Percentiles rank a stretch among this genome's conserved stretches.
Evolutionary conservation across 1,139 yeast species (phyloP).

Genomic region (Magnusiomyces paraingens): DNA sequence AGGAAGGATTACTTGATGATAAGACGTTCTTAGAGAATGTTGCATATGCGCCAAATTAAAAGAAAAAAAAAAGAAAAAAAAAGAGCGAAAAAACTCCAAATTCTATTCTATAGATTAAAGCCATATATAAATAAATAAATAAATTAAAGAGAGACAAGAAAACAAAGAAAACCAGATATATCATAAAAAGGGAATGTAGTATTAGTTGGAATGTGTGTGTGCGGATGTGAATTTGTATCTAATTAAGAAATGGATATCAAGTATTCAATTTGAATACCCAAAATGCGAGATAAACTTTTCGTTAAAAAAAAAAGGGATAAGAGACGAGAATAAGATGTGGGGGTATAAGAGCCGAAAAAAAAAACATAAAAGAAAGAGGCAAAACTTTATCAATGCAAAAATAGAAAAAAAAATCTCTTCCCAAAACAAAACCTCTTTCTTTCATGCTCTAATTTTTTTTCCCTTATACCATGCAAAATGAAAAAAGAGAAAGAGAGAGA

Average conservation of each 20-base stretch:
- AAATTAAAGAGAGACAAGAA: background rate
- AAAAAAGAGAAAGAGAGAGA: too few species aligned
- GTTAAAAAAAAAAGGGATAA: background rate
- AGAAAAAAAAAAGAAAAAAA: background rate
- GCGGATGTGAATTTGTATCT: too few species aligned
- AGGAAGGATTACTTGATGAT: slow-evolving; percentile 13
- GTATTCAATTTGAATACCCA: too few species aligned
- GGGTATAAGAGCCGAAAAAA: too few species aligned
- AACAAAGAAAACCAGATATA: background rate
- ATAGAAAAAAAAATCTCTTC: too few species aligned
- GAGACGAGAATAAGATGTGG: background rate
- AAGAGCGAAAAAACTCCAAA: background rate
- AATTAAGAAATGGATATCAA: too few species aligned
- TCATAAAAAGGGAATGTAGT: background rate
- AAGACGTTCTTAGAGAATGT: slow-evolving; percentile 5
- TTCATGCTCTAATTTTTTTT: too few species aligned
- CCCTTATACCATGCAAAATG: too few species aligned
- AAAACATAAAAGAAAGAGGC: too few species aligned
- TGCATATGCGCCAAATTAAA: background rate
- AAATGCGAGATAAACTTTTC: background rate
- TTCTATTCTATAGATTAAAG: background rate
- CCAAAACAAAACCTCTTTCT: too few species aligned
- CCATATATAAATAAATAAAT: background rate
- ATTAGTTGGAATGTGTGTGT: too few species aligned
- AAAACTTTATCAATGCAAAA: too few species aligned